These are phyloP conservation scores for Rhynchosporium agropyri DNA, from an alignment of 2,329 filamentous ascomycete species.

Conservation along the genomic window DNA sequence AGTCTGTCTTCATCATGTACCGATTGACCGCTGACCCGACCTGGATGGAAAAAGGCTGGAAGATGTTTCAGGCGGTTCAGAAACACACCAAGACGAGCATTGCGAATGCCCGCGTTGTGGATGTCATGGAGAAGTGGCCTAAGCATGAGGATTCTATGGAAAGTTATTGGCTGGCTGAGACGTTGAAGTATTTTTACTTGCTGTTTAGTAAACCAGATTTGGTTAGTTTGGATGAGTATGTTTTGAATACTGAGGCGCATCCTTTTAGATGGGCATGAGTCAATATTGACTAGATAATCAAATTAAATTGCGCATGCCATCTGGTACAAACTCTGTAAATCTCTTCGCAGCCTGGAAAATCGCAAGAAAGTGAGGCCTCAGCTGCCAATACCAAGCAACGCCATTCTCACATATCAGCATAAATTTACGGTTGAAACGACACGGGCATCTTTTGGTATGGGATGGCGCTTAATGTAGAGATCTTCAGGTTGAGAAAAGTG, in stretches of 20 bases:
- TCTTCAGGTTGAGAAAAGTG: not conserved
- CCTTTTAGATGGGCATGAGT: slow-evolving; percentile 16
- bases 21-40: slow-evolving; percentile 37
- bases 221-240: slow-evolving; percentile 63
- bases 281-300: too few species aligned
- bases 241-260: slow-evolving; percentile 47
- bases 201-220: slow-evolving; percentile 52
- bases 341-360: too few species aligned
- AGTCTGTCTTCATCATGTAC: slow-evolving; percentile 65
- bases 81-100: slow-evolving; percentile 47
- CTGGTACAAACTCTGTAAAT: too few species aligned
- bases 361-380: too few species aligned
- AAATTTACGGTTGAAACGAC: not conserved
- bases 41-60: slow-evolving; percentile 49
- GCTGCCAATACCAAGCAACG: not conserved
- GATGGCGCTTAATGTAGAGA: too few species aligned
- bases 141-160: slow-evolving; percentile 57
- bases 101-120: slow-evolving; percentile 47
- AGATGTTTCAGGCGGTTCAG: slow-evolving; percentile 51
- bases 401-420: not conserved
- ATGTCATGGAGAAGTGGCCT: slow-evolving; percentile 42
- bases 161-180: slow-evolving; percentile 65
- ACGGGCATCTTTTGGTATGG: not conserved
- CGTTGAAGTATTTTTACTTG: slow-evolving; percentile 65
- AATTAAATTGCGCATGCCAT: too few species aligned